Percentiles rank a stretch among this genome's conserved stretches.
Conservation (phyloP, 371 early-diverging fungal species). For the Lichtheimia ramosa region DNA sequence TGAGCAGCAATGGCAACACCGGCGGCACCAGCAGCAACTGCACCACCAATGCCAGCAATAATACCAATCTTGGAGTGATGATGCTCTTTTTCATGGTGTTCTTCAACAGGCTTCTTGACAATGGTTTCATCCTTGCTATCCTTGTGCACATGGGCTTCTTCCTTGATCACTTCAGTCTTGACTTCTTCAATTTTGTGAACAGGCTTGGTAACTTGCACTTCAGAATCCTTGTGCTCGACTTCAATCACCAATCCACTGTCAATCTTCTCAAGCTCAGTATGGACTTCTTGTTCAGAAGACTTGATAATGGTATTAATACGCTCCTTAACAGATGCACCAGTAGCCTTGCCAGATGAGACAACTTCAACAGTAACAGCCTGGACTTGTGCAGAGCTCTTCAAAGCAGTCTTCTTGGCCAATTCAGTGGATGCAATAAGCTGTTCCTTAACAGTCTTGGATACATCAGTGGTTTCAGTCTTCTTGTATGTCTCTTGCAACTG, state of each 20-base stretch:
- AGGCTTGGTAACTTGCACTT: not conserved
- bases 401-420: constrained; percentile 4
- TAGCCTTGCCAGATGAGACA: not conserved
- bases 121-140: not conserved
- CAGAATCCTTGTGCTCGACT: not conserved
- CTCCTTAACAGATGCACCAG: not conserved
- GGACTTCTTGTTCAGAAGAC: not conserved
- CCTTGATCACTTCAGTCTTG: too few species aligned
- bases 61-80: too few species aligned
- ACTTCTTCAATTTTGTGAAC: too few species aligned
- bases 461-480: not conserved
- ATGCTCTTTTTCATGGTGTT: too few species aligned
- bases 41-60: too few species aligned
- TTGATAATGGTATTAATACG: not conserved
- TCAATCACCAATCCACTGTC: not conserved
- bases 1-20: too few species aligned
- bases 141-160: not conserved
- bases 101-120: too few species aligned
- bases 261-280: not conserved
- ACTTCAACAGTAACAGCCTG: not conserved
- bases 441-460: not conserved
- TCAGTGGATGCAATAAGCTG: not conserved
- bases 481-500: not conserved
- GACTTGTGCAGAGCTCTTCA: not conserved
- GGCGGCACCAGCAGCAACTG: too few species aligned